Evolutionary conservation across 1,284 basidiomycete species (phyloP), one percentile per base, ranked within the genome.

Genomic region (Entoloma clypeatum): DNA sequence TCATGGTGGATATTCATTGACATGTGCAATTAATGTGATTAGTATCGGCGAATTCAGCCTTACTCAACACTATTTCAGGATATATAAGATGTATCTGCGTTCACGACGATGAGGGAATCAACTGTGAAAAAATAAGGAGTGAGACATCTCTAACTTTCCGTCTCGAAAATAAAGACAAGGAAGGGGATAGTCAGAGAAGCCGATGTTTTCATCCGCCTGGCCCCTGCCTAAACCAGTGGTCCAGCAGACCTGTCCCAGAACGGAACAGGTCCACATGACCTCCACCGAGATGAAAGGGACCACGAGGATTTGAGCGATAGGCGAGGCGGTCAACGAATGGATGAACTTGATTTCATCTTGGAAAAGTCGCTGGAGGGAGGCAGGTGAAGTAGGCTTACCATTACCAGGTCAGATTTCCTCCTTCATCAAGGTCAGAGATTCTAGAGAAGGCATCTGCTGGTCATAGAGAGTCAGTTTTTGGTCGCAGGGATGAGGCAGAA

Each of bases 271-370:
- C 51, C 51, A 57, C 63, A 68, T 65, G 50, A 61, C 57, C 52
- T 54, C 47, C 52, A 57, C 55, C 50, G 22, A 49, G 47, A 55
- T 56, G 61, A 60, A 65, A 56, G 64, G 64, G 62, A 57, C 49
- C 48, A 47, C 40, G 48, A 50, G 54, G 55, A n/a, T 57, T 54
- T 54, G 56, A 54, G 59, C 59, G 51, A 52, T 44, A 48, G 52
- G 55, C 60, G 58, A 65, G 66, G 67, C 64, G 62, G 64, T 85
- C 81, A 83, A 85, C 70, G 81, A 85, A 85, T 84, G 81, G 81
- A 85, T 85, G 74, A 85, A 84, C 81, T 85, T 77, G 60, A 57
- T 70, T 82, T 82, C 64, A 55, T 83, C 79, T 64, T 75, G 69
- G 56, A 60, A 39, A 38, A 29, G n/a, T n/a, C n/a, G n/a, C n/a